phyloP scores from a whole-genome alignment of 805 yeast genomes.

The Starmerella roubikii region DNA sequence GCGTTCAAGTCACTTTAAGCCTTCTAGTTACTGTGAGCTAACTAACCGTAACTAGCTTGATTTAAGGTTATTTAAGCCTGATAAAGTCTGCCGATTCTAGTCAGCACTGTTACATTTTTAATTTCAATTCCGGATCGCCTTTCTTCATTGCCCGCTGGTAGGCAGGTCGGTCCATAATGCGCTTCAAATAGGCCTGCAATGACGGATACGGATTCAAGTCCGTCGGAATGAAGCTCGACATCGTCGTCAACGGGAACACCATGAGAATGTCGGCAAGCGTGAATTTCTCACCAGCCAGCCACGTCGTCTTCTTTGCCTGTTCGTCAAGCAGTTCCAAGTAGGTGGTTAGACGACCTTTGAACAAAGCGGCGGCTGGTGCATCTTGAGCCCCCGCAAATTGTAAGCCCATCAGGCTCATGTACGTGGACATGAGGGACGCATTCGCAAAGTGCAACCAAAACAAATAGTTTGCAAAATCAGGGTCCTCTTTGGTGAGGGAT shows the following conservation, averaged over 20 bases:
- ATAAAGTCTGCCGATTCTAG: no score
- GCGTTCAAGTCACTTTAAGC: no score
- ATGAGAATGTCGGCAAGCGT: slow-evolving; percentile 45
- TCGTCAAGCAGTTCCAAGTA: slow-evolving; percentile 33
- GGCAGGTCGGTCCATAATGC: slow-evolving; percentile 3
- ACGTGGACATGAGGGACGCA: slow-evolving; percentile 32
- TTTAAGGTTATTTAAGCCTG: no score
- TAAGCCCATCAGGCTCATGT: slow-evolving; percentile 28
- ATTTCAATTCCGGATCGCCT: not conserved
- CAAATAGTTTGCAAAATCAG: slow-evolving; percentile 35
- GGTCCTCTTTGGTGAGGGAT: slow-evolving; percentile 29
- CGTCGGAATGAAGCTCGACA: not conserved
- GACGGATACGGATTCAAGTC: not conserved
- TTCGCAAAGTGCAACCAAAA: slow-evolving; percentile 44
- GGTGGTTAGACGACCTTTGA: slow-evolving; percentile 28
- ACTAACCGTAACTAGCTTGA: no score
- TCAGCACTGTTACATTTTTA: no score
- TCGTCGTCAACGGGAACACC: slow-evolving; percentile 3
- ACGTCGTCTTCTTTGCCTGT: slow-evolving; percentile 35
- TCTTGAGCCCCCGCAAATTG: slow-evolving; percentile 2
- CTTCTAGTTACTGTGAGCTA: no score
- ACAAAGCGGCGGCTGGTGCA: not conserved
- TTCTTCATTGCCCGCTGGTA: slow-evolving; percentile 3
- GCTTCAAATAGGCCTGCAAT: slow-evolving; percentile 2
- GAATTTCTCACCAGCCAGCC: slow-evolving; percentile 43